Evolutionary conservation across 352 stramenopile genomes (phyloP).

Genomic region (Phytophthora citrophthora): DNA sequence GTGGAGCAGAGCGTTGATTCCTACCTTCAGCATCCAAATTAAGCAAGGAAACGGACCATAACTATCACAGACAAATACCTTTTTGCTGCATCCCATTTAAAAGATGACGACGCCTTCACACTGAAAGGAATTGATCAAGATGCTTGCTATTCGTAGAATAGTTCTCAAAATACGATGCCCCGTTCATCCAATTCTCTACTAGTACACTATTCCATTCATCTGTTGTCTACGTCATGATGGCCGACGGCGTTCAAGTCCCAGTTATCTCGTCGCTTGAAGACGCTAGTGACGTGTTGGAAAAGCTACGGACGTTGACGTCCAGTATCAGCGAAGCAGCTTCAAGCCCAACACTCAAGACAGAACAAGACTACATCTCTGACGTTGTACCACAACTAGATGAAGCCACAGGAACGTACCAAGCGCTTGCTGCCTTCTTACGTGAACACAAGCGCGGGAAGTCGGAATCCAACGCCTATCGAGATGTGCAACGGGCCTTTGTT

Average conservation of each 20-base stretch:
- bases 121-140: neutral
- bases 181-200: too few relatives aligned
- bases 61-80: slow-evolving; percentile 6
- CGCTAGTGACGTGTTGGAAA: slow-evolving; percentile 41
- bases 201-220: too few relatives aligned
- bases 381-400: slow-evolving; percentile 64
- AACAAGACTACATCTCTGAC: slow-evolving; percentile 58
- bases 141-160: slow-evolving; percentile 7
- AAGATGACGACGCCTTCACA: too few relatives aligned
- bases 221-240: slow-evolving; percentile 5
- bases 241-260: slow-evolving; percentile 3
- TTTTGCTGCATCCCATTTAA: neutral
- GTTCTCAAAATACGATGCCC: too few relatives aligned
- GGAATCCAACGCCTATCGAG: slow-evolving; percentile 54
- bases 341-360: slow-evolving; percentile 46
- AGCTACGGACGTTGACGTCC: slow-evolving; percentile 42
- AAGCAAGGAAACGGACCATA: slow-evolving; percentile 19
- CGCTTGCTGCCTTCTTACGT: slow-evolving; percentile 66
- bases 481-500: slow-evolving; percentile 68
- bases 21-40: slow-evolving; percentile 17
- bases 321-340: slow-evolving; percentile 45
- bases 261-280: slow-evolving; percentile 55
- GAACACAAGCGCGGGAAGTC: slow-evolving; percentile 60
- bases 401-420: slow-evolving; percentile 65
- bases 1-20: neutral